Base-by-base conservation (phyloP, 2,329 filamentous ascomycete species). In the Fusarium chuoi region DNA sequence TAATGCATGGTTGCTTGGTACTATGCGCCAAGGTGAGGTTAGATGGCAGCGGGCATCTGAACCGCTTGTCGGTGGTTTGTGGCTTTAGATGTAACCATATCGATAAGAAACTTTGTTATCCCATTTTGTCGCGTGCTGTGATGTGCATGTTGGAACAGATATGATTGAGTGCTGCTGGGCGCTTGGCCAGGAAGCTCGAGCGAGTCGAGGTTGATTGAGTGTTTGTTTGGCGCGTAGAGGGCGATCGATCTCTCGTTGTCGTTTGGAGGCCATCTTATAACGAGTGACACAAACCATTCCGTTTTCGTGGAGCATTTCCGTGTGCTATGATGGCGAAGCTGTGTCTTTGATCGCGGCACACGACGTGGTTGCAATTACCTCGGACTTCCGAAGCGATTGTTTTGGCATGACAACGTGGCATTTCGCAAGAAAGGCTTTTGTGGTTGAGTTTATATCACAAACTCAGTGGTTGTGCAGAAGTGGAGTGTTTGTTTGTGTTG, bases 31-130 rank as follows among this genome's bases (percentile, higher is more conserved):
- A 61, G 46, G 30, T 30, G 30, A 61, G 39, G 22, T 67, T 69
- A 41, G 70, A 55, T 58, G 60, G 67, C 58, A 73, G 65, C 49
- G 28, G 64, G 51, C 35, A 70, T 59, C 69, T 65, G 42, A 54
- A n/a, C 33, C 41, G 62, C 49, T 70, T 56, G 45, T 49, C 49
- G 51, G 38, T 51, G 28, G 15, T 65, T 45, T 60, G 44, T 36
- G 38, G 55, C 39, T 30, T 56, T 63, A 67, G 64, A 57, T 68
- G 57, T 71, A 54, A 54, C 51, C 51, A 54, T 54, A 67, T n/a
- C 36, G 41, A 65, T 44, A 65, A 59, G 49, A 46, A 65, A 52
- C 41, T 45, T 55, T 35, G 42, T 46, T 42, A 56, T 71, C 52
- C 56, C 69, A 68, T 26, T 48, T 45, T 35, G 18, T 39, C 15